Percentiles rank a stretch among this genome's conserved stretches.
Conservation (phyloP, 208 protist species). For the Wallacemonas rigidus region DNA sequence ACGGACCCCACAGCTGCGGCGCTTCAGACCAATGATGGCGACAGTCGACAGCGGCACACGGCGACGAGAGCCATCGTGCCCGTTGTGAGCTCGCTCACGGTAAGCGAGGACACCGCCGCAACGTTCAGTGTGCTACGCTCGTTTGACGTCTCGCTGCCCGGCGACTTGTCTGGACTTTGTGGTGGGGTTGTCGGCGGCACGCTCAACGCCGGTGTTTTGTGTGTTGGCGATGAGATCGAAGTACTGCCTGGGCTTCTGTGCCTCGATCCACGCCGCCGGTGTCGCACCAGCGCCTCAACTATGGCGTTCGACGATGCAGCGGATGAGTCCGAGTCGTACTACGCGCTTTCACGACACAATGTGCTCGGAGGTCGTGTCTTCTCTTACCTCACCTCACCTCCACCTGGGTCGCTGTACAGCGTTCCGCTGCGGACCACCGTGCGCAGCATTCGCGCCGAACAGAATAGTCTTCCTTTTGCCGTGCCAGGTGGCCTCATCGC, state of each 20-base stretch:
- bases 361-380: conserved; percentile 11
- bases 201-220: conserved; percentile 97
- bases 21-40: too few relatives aligned
- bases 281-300: conserved; percentile 14
- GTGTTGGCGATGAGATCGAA: conserved; percentile 97
- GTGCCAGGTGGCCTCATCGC: conserved; percentile 99
- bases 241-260: conserved; percentile 97
- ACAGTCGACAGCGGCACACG: too few relatives aligned
- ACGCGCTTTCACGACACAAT: conserved; percentile 1
- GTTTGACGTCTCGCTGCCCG: conserved; percentile 99
- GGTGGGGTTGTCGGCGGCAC: conserved; percentile 99
- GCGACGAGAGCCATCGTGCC: not conserved
- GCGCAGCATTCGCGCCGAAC: conserved; percentile 95
- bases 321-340: not conserved
- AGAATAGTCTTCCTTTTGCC: conserved; percentile 98
- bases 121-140: conserved; percentile 99
- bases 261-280: not conserved
- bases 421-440: conserved; percentile 93
- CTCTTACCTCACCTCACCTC: conserved; percentile 15
- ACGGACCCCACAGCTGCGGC: too few relatives aligned
- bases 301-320: not conserved
- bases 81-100: not conserved
- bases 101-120: not conserved
- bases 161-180: conserved; percentile 94
- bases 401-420: conserved; percentile 15